These are phyloP conservation scores for Salpingoeca rosetta DNA, from an alignment of 78 protist genomes.

Conservation along the genomic window DNA sequence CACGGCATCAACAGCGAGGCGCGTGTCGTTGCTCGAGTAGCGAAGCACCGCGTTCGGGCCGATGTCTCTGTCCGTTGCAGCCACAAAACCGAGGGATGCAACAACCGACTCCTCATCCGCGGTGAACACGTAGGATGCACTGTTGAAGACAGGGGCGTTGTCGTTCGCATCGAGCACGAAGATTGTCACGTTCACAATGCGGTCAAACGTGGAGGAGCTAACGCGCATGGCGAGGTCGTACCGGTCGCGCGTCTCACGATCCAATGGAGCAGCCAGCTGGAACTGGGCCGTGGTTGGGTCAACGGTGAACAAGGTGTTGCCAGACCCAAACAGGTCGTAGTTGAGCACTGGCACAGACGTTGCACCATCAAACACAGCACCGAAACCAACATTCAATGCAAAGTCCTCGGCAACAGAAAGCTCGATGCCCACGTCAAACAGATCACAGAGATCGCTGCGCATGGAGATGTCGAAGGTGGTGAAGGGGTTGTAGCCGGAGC, in stretches of 20 bases:
- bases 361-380: no score
- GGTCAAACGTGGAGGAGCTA: neutral
- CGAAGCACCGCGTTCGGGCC: neutral
- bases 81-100: neutral
- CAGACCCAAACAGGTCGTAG: no score
- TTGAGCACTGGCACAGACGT: no score
- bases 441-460: neutral
- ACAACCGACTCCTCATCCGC: neutral
- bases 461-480: neutral
- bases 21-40: neutral
- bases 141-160: neutral
- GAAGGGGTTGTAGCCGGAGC: neutral
- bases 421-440: neutral
- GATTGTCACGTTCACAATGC: neutral
- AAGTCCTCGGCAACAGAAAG: neutral
- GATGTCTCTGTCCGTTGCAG: neutral
- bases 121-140: neutral
- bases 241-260: neutral
- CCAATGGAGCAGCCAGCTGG: neutral
- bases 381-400: no score
- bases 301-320: no score
- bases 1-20: neutral
- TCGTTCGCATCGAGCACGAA: neutral
- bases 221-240: neutral
- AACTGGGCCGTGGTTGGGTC: no score